A percentile compares a stretch with the other conserved stretches of the same genome.
Conservation (phyloP, 345 rosid species). For the Populus simonii region DNA sequence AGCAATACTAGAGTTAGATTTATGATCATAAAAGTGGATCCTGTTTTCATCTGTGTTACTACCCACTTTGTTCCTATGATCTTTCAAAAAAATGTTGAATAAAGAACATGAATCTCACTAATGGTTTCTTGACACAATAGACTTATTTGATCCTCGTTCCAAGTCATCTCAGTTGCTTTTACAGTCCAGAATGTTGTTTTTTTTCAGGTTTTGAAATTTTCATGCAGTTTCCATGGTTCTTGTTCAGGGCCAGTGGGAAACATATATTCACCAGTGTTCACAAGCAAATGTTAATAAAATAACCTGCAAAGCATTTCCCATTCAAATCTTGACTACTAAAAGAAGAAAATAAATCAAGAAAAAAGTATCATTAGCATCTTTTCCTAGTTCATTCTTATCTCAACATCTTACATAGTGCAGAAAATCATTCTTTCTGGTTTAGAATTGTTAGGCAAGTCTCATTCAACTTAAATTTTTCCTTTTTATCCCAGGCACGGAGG, state of each 20-base stretch:
- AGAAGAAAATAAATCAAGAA: background rate
- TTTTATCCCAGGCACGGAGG: background rate
- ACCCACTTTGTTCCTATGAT: background rate
- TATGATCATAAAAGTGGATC: background rate
- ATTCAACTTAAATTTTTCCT: background rate
- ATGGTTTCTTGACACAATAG: background rate
- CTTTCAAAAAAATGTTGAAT: background rate
- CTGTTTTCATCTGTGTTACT: background rate
- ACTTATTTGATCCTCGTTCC: background rate
- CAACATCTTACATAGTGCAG: background rate
- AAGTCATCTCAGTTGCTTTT: background rate
- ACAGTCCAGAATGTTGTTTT: background rate
- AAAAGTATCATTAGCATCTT: background rate
- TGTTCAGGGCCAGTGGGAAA: background rate
- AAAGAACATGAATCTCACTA: background rate
- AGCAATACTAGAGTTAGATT: background rate
- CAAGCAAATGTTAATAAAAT: background rate
- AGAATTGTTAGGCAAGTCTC: background rate
- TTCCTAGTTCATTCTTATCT: background rate
- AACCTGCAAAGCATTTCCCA: background rate
- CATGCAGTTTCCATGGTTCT: background rate
- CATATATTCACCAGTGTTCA: background rate
- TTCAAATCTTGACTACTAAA: background rate
- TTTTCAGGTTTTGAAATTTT: background rate
- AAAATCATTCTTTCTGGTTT: background rate